These are phyloP conservation scores for Rhododendron vialii DNA, from an alignment of 148 eudicot genomes.

Conservation along the genomic window DNA sequence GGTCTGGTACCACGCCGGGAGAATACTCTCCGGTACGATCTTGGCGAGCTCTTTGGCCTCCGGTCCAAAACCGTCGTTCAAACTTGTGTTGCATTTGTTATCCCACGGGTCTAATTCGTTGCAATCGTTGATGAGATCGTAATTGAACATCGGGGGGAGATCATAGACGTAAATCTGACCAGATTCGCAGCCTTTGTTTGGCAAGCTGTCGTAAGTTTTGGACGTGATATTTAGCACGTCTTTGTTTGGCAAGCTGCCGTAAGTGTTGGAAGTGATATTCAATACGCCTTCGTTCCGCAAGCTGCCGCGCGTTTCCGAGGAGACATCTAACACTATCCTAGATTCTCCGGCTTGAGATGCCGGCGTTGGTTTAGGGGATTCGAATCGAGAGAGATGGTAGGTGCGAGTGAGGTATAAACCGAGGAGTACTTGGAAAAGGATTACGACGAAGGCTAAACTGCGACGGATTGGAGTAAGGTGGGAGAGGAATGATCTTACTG, in stretches of 20 bases:
- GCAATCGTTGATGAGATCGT: conserved; percentile 46
- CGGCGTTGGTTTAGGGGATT: background rate
- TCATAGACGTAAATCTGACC: conserved; percentile 53
- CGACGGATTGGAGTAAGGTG: background rate
- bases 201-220: background rate
- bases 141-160: conserved; percentile 52
- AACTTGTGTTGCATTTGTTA: conserved; percentile 18
- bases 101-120: background rate
- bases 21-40: conserved; percentile 34
- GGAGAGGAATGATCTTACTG: background rate
- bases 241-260: background rate
- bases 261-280: background rate
- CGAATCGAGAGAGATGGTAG: background rate
- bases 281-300: background rate
- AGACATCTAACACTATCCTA: background rate
- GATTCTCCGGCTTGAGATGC: background rate
- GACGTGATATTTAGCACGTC: background rate
- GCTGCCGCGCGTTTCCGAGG: background rate
- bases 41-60: conserved; percentile 21
- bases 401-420: background rate
- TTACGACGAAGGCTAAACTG: background rate
- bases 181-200: background rate
- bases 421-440: background rate
- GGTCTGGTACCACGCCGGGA: conserved; percentile 56
- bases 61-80: conserved; percentile 60